These are phyloP conservation scores for Corylus avellana DNA, from an alignment of 306 rosid species.

Conservation along the genomic window DNA sequence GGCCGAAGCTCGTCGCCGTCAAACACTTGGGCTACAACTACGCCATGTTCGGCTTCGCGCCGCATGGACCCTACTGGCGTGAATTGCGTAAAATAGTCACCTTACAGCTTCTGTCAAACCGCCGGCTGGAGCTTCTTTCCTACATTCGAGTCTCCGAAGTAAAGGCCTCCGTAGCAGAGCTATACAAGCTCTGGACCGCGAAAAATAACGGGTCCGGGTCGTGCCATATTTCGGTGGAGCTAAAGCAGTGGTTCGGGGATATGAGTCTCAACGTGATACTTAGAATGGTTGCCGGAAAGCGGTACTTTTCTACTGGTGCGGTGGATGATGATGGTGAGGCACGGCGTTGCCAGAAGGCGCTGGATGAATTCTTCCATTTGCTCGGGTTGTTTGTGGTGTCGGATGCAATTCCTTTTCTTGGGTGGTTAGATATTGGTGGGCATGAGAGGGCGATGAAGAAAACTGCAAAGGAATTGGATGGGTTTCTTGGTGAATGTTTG, in stretches of 20 bases:
- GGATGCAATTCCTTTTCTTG: background rate
- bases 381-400: conserved; percentile 28
- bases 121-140: conserved; percentile 32
- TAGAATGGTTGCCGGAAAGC: conserved; percentile 43
- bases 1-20: conserved; percentile 37
- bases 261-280: conserved; percentile 42
- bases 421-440: conserved; percentile 29
- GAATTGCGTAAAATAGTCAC: conserved; percentile 43
- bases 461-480: conserved; percentile 9
- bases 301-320: background rate
- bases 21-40: conserved; percentile 44
- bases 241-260: conserved; percentile 45
- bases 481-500: conserved; percentile 9
- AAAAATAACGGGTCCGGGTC: background rate
- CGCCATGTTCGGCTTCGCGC: conserved; percentile 43
- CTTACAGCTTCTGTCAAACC: conserved; percentile 39
- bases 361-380: conserved; percentile 30
- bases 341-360: conserved; percentile 9
- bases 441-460: conserved; percentile 34
- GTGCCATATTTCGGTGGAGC: conserved; percentile 20
- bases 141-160: conserved; percentile 38
- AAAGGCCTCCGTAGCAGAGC: conserved; percentile 10
- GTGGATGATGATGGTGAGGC: background rate
- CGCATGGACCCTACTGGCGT: conserved; percentile 46
- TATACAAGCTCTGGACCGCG: conserved; percentile 10